Base-by-base conservation (phyloP, 306 rosid genomes). In the Glycine latifolia region DNA sequence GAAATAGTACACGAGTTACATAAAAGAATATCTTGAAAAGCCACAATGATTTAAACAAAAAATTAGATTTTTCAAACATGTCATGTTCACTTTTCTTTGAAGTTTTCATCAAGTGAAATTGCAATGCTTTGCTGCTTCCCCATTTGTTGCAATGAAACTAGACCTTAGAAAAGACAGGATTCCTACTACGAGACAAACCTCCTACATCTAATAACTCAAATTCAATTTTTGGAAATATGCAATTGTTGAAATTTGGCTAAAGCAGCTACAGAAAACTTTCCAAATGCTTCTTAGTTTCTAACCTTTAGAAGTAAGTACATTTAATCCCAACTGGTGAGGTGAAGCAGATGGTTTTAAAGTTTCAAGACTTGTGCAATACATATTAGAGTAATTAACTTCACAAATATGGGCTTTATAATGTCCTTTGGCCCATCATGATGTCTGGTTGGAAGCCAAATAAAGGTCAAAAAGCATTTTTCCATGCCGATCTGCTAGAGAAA, bases 391-490 rank as follows among this genome's bases (percentile, higher is more conserved):
- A 61, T 10, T 17, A 60, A 60, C 39, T 20, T 60, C 41, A 20
- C 12, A 60, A 3, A 60, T 60, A 20, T 20, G 10, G 66, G 41
- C 41, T 4, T 20, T 60, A 15, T 14, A 60, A 26, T 1, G 14
- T 60, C 66, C 66, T 26, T 59, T 9, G 37, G 37, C 65, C 65
- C 2, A 59, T 8, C 8, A 56, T 20, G 12, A 60, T 60, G 6
- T 20, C 66, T 60, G 66, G 10, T 60, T 60, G 39, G 41, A 60
- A 60, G 41, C 66, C 39, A 60, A 60, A 10, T 60, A 60, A 60
- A 60, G 39, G 66, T 26, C 35, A 9, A 26, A 20, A 60, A 60
- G 2, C 66, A 60, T 26, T 0, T 26, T 26, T 31, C 44, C 43
- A 61, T 26, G 15, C 15, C 7, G 2, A 61, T 26, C 13, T 59